A percentile compares a stretch with the other conserved stretches of the same genome.
Conservation (phyloP, 1,284 basidiomycete genomes). For the Cryptococcus sp. region DNA sequence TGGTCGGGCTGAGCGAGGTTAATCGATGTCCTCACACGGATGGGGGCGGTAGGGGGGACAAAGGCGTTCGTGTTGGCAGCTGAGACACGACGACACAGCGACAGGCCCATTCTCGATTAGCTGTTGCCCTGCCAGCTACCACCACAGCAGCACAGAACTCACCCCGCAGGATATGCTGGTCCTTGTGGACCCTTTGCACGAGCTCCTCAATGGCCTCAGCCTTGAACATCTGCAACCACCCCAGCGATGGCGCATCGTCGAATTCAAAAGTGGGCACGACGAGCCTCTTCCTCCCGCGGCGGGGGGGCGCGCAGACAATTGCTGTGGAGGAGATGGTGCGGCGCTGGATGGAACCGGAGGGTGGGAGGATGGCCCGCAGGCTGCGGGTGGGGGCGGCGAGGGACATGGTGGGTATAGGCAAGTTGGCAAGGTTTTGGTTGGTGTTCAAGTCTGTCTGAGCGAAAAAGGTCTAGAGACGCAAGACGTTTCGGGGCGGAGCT, state of each 20-base stretch:
- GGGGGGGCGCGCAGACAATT: background rate
- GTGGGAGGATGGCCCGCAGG: background rate
- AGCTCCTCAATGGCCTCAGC: conserved; percentile 68
- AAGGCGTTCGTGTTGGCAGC: conserved; percentile 59
- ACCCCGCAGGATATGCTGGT: conserved; percentile 78
- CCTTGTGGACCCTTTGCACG: conserved; percentile 74
- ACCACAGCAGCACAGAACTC: conserved; percentile 39
- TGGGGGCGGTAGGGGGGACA: conserved; percentile 57
- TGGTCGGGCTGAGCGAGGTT: conserved; percentile 69
- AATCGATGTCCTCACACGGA: conserved; percentile 69
- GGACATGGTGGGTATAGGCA: background rate
- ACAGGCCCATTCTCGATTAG: conserved; percentile 8
- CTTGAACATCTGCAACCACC: conserved; percentile 65
- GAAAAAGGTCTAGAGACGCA: too few species aligned
- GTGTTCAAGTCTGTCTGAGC: too few species aligned
- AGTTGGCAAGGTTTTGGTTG: too few species aligned
- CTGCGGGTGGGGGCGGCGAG: background rate
- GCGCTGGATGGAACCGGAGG: background rate
- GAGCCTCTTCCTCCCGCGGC: conserved; percentile 6
- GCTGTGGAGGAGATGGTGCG: background rate
- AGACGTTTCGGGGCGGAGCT: too few species aligned
- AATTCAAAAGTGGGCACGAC: conserved; percentile 54
- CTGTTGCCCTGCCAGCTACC: background rate
- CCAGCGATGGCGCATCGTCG: conserved; percentile 59
- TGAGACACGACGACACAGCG: background rate